These are phyloP conservation scores for Cokeromyces recurvatus DNA, from an alignment of 371 early-diverging fungal species.

Conservation along the genomic window DNA sequence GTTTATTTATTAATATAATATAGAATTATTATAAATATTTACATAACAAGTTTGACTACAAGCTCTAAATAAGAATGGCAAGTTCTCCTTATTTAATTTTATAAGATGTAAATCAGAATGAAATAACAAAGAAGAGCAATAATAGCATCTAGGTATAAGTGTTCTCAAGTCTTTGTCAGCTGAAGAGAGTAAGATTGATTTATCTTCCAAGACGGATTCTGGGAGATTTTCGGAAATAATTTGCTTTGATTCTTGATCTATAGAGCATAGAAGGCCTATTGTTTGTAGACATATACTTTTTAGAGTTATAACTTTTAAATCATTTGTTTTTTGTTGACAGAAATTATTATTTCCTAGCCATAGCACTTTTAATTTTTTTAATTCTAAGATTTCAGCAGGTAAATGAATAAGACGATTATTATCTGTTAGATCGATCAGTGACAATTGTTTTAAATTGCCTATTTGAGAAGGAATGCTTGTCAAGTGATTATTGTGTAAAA, in stretches of 20 bases:
- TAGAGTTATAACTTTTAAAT: slow-evolving; percentile 1
- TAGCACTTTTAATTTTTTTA: slow-evolving; percentile 13
- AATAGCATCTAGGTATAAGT: not conserved
- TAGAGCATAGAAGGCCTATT: slow-evolving; percentile 6
- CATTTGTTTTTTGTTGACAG: slow-evolving; percentile 14
- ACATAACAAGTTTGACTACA: slow-evolving; percentile 11
- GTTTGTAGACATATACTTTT: slow-evolving; percentile 15
- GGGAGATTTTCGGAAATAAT: not conserved
- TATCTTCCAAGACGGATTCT: not conserved
- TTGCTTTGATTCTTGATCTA: slow-evolving; percentile 3
- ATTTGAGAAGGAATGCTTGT: slow-evolving; percentile 80
- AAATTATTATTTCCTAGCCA: slow-evolving; percentile 39
- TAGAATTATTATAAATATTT: too few species aligned
- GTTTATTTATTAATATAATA: too few species aligned
- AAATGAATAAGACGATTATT: slow-evolving; percentile 47
- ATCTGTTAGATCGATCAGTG: slow-evolving; percentile 50
- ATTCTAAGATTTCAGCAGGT: slow-evolving; percentile 35
- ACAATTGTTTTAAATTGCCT: slow-evolving; percentile 30
- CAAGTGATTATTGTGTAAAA: slow-evolving; percentile 90
- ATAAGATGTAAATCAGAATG: not conserved
- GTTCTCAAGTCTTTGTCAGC: too few species aligned
- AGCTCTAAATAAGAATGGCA: slow-evolving; percentile 3
- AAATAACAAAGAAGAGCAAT: not conserved
- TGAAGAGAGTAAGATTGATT: not conserved
- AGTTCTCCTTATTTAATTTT: not conserved